phyloP scores from a whole-genome alignment of 148 eudicot species.

The Vaccinium vitisidaea region DNA sequence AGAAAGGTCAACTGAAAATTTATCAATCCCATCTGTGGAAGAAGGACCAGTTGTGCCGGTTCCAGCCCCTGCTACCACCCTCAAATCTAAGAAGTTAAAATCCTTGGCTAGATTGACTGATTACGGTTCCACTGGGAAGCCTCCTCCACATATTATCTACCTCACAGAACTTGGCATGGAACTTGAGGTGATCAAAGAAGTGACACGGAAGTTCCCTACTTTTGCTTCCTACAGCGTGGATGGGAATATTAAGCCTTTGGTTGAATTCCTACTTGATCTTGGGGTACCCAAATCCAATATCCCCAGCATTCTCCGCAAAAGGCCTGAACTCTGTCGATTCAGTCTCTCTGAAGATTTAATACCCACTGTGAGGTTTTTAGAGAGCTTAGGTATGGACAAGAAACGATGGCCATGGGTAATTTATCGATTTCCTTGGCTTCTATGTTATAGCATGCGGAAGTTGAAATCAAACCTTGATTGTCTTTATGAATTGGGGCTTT shows the following conservation, averaged over 20 bases:
- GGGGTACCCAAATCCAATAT: conserved; percentile 72
- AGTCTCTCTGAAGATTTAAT: conserved; percentile 74
- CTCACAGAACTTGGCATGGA: conserved; percentile 80
- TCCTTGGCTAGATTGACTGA: conserved; percentile 57
- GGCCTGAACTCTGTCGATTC: conserved; percentile 80
- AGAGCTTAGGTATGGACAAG: conserved; percentile 72
- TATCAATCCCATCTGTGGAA: conserved; percentile 32
- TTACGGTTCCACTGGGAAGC: too few relatives aligned
- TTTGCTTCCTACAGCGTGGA: conserved; percentile 85
- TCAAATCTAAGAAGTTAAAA: conserved; percentile 46
- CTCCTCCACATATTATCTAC: conserved; percentile 42
- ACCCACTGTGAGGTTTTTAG: conserved; percentile 76
- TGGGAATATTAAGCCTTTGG: conserved; percentile 37
- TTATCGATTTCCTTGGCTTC: conserved; percentile 67
- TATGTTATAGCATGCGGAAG: conserved; percentile 70
- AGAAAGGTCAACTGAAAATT: conserved; percentile 34
- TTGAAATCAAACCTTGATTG: conserved; percentile 63
- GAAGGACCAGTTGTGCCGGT: conserved; percentile 32
- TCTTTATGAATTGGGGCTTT: conserved; percentile 75
- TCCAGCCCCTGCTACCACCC: conserved; percentile 30
- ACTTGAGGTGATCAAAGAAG: conserved; percentile 52
- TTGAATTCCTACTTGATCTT: conserved; percentile 63
- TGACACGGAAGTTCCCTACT: conserved; percentile 66
- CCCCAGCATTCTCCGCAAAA: conserved; percentile 58
- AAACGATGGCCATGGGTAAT: conserved; percentile 74